Base-by-base conservation (phyloP, 2,329 filamentous ascomycete genomes). In the Cercospora nicotianae region DNA sequence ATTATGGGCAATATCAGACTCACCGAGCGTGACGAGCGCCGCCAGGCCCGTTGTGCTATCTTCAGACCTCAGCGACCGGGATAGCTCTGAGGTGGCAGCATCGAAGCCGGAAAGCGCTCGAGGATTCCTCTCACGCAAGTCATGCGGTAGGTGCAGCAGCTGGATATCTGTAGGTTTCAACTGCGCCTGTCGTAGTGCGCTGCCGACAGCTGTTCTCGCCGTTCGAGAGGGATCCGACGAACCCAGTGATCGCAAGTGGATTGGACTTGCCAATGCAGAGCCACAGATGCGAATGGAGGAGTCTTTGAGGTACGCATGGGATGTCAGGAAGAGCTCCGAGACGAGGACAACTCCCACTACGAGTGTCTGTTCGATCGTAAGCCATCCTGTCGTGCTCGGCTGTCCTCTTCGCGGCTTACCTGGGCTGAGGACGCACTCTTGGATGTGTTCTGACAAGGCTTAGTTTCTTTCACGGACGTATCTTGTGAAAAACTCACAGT, bases 261-360 rank as follows among this genome's bases (percentile, higher is more conserved):
- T 53, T 12, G 57, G 65, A 31, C 60, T 65, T 16, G 64, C 31
- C 9, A 73, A 26, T 12, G 65, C 59, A 59, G 33, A 69, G 36
- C 68, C 73, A 30, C 36, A 58, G 31, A 76, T 67, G 31, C 66
- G 39, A 48, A 73, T 64, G 18, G 74, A 69, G 3, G 65, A 67
- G 64, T 76, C 73, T 60, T 69, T 75, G 20, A 76, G 60, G 58
- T 74, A 76, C 42, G 72, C 72, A 63, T 74, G 73, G 1, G 73
- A 72, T 12, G 64, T 73, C 30, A 75, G 67, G 57, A 76, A 74
- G 2, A 66, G 63, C 30, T 73, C 70, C 10, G 72, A 74, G 26
- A 76, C 70, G 28, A 76, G 53, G 10, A 76, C 67, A 2, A 71
- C 51, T 9, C 69, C 74, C 18, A 74, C 66, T 20, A 71, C 59